Evolutionary conservation across 202 grass and related monocot genomes (phyloP).

Genomic region (Eragrostis tef): DNA sequence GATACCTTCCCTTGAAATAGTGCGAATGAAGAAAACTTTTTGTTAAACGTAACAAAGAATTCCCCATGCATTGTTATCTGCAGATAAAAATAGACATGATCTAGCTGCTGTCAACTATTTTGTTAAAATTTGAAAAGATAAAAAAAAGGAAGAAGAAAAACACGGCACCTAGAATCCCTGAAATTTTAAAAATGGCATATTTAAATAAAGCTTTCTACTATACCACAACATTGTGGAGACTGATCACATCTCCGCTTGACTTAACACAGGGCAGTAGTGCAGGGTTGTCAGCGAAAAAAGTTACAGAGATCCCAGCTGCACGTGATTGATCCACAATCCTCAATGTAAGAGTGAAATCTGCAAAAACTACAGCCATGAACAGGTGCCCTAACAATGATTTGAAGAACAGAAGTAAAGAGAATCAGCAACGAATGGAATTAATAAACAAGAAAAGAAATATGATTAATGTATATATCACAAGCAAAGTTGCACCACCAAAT

Average conservation of each 20-base stretch:
- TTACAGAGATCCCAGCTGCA: slow-evolving; percentile 58
- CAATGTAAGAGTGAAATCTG: slow-evolving; percentile 77
- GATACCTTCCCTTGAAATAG: slow-evolving; percentile 66
- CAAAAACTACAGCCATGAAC: slow-evolving; percentile 22
- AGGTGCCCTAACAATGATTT: not conserved
- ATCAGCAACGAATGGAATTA: not conserved
- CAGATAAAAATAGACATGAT: slow-evolving; percentile 47
- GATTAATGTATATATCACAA: not conserved
- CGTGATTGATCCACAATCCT: slow-evolving; percentile 71
- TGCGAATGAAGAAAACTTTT: slow-evolving; percentile 80
- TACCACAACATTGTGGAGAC: slow-evolving; percentile 76
- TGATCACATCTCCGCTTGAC: slow-evolving; percentile 73
- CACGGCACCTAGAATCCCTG: not conserved
- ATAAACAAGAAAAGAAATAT: not conserved
- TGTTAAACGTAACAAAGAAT: slow-evolving; percentile 64
- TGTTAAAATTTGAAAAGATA: slow-evolving; percentile 14
- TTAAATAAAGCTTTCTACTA: slow-evolving; percentile 25
- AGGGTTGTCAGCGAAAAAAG: slow-evolving; percentile 58
- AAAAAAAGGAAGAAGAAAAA: not conserved
- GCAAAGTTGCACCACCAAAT: not conserved
- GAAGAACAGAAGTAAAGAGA: not conserved
- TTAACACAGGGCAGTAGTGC: slow-evolving; percentile 58
- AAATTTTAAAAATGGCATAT: slow-evolving; percentile 42
- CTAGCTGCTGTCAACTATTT: slow-evolving; percentile 1
- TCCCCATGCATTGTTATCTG: slow-evolving; percentile 69